phyloP scores from a whole-genome alignment of 2,329 filamentous ascomycete species.

The Colletotrichum destructivum region DNA sequence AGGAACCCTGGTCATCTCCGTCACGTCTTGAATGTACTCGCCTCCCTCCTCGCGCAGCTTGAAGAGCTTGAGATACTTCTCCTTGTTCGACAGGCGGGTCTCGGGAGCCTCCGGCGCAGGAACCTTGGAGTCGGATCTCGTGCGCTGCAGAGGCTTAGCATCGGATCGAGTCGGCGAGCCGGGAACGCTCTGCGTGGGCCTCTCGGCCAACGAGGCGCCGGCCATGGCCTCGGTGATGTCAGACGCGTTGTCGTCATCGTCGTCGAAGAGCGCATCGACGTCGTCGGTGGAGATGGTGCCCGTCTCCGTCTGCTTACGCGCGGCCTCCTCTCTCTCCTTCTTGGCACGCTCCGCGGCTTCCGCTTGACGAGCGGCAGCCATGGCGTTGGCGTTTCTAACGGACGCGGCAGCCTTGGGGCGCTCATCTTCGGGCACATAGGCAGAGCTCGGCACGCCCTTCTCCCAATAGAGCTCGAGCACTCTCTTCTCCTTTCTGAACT shows the following conservation, averaged over 20 bases:
- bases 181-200: constrained; percentile 94
- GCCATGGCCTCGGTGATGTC: constrained; percentile 93
- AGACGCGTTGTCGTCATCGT: constrained; percentile 89
- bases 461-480: constrained; percentile 99
- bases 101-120: constrained; percentile 82
- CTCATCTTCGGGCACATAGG: constrained; percentile 97
- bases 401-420: constrained; percentile 86
- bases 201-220: constrained; percentile 89
- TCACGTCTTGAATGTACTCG: constrained; percentile 98
- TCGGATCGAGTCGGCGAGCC: constrained; percentile 87
- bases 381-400: constrained; percentile 81
- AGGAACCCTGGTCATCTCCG: constrained; percentile 97
- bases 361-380: constrained; percentile 83
- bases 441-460: constrained; percentile 97
- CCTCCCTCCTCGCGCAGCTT: constrained; percentile 91
- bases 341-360: constrained; percentile 86
- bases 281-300: constrained; percentile 94
- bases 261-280: constrained; percentile 95
- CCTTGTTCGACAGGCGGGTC: constrained; percentile 88
- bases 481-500: constrained; percentile 96
- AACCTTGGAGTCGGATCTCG: constrained; percentile 94
- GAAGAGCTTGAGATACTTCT: constrained; percentile 95
- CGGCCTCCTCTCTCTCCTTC: constrained; percentile 90
- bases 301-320: constrained; percentile 94
- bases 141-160: constrained; percentile 82